Conservation (phyloP, 2,329 filamentous ascomycete genomes). For the Tolypocladium capitatum region DNA sequence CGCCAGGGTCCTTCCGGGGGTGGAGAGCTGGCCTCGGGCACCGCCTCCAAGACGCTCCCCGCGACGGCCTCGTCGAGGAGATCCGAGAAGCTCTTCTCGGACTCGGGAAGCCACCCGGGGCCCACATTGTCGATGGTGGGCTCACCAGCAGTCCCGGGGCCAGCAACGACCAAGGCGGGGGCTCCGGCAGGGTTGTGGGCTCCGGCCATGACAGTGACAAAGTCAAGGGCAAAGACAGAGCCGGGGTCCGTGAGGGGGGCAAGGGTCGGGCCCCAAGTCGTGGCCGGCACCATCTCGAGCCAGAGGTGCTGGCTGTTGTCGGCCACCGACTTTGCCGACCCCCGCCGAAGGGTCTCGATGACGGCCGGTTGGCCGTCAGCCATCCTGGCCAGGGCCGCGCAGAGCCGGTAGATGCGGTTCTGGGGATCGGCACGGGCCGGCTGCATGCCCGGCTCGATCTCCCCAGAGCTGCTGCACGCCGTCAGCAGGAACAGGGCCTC, state of each 20-base stretch:
- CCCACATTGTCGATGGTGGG: neutral
- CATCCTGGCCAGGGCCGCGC: neutral
- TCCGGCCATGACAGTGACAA: no score
- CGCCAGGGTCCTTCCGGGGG: no score
- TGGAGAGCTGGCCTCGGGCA: neutral
- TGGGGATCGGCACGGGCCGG: neutral
- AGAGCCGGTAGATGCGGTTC: neutral
- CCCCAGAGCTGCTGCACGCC: neutral
- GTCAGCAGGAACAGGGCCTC: neutral
- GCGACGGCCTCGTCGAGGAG: no score
- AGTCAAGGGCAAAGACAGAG: no score
- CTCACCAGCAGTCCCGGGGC: no score
- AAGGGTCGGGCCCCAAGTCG: no score
- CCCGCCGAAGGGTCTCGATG: fast-evolving
- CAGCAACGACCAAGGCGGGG: no score
- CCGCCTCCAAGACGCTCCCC: no score
- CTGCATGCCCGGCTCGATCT: neutral
- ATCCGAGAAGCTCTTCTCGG: neutral
- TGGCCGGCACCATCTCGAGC: neutral
- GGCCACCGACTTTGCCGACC: neutral
- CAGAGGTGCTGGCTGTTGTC: neutral
- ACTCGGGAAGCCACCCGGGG: neutral
- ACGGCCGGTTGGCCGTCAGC: neutral
- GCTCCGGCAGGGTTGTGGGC: no score
- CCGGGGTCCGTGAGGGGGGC: neutral